Conservation (phyloP, 2,329 filamentous ascomycete genomes). For the Aspergillus sojae region DNA sequence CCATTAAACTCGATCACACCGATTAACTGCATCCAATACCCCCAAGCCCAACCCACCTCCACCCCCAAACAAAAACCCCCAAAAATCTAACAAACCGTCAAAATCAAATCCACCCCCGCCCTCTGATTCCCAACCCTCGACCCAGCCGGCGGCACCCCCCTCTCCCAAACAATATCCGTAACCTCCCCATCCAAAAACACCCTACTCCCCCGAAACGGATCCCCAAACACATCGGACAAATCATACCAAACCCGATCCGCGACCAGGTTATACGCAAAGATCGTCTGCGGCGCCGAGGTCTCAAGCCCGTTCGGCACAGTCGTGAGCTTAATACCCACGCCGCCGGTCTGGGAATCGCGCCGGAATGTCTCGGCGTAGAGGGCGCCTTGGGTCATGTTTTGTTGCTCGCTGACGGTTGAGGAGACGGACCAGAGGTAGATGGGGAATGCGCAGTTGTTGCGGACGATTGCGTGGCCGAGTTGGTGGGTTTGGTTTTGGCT, state of each 20-base stretch:
- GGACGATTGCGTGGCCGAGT: constrained; percentile 36
- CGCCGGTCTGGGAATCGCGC: constrained; percentile 37
- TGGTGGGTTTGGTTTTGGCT: background rate
- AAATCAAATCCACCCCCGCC: constrained; percentile 25
- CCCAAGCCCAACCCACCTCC: background rate
- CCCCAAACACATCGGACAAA: constrained; percentile 48
- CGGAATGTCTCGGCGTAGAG: constrained; percentile 41
- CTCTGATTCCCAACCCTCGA: constrained; percentile 31
- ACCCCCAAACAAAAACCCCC: background rate
- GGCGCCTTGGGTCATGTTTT: constrained; percentile 24
- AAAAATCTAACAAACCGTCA: constrained; percentile 29
- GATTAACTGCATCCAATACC: background rate
- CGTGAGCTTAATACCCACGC: constrained; percentile 48
- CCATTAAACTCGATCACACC: background rate
- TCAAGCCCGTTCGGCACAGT: constrained; percentile 37
- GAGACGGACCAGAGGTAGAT: constrained; percentile 45
- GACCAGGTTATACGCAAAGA: constrained; percentile 47
- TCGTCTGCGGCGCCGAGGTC: constrained; percentile 38
- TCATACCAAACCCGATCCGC: constrained; percentile 42
- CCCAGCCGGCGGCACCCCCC: constrained; percentile 35
- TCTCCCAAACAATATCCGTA: constrained; percentile 30
- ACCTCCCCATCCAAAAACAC: constrained; percentile 10
- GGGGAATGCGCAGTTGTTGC: constrained; percentile 36
- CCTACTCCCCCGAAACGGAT: constrained; percentile 38
- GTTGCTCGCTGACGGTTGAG: constrained; percentile 25